A percentile compares a stretch with the other conserved stretches of the same genome.
These are phyloP conservation scores for Talinum fruticosum DNA, from an alignment of 148 eudicot genomes.

Conservation along the genomic window DNA sequence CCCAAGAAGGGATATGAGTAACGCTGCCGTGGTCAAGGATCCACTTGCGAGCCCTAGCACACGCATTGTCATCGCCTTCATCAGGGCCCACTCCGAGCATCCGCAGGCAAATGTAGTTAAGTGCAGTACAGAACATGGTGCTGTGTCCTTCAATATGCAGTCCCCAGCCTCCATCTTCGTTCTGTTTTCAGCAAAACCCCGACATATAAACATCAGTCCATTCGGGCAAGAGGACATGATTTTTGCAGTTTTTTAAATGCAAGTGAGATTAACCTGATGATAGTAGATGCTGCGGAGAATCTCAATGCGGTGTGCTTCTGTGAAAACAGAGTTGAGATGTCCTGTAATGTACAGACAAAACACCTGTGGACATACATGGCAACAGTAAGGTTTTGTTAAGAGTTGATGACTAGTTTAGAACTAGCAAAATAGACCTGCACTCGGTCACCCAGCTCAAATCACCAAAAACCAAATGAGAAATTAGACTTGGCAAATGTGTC, in stretches of 20 bases:
- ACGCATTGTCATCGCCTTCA: constrained; percentile 32
- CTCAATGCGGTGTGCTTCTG: constrained; percentile 25
- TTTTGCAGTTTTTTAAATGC: background rate
- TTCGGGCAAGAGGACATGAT: background rate
- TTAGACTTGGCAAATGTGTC: background rate
- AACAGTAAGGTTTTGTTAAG: background rate
- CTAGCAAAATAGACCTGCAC: background rate
- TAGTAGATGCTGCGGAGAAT: constrained; percentile 29
- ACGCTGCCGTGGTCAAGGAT: constrained; percentile 52
- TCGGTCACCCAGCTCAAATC: background rate
- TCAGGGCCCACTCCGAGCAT: constrained; percentile 45
- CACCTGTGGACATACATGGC: constrained; percentile 15
- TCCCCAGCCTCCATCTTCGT: constrained; percentile 66
- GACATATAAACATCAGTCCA: background rate
- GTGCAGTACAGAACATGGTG: constrained; percentile 45
- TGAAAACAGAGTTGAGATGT: constrained; percentile 27
- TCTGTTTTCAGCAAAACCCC: constrained; percentile 20
- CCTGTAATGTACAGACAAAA: constrained; percentile 33
- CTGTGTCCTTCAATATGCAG: constrained; percentile 56
- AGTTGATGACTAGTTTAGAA: background rate
- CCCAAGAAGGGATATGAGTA: constrained; percentile 53
- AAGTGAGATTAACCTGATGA: constrained; percentile 25
- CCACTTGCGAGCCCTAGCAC: constrained; percentile 47
- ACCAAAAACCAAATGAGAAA: background rate
- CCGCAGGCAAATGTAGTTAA: constrained; percentile 46